Conservation (phyloP, 352 stramenopile species). For the Thraustochytrium sp. region DNA sequence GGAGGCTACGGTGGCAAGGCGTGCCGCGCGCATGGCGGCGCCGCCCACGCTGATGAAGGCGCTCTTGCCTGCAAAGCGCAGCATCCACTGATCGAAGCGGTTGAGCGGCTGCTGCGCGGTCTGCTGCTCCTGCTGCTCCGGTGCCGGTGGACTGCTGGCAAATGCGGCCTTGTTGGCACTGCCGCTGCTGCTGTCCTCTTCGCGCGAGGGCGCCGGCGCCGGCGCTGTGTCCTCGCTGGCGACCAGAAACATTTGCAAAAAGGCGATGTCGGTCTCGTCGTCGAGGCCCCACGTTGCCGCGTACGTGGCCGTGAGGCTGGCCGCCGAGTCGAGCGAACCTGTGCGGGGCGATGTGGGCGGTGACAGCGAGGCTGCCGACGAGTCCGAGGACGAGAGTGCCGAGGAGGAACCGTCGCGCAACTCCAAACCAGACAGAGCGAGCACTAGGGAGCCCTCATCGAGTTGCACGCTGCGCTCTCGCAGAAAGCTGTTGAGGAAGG, state of each 20-base stretch:
- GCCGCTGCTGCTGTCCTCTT: too few species aligned
- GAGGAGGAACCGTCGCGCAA: too few species aligned
- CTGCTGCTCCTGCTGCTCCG: too few species aligned
- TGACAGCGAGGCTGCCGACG: too few species aligned
- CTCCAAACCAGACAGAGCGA: background rate
- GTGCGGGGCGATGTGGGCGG: background rate
- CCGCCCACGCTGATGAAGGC: conserved; percentile 45
- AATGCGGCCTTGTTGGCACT: too few species aligned
- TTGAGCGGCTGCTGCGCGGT: too few species aligned
- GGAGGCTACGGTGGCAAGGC: conserved; percentile 68
- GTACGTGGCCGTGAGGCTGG: background rate
- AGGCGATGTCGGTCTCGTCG: conserved; percentile 11
- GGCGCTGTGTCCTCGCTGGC: background rate
- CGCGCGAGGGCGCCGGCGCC: too few species aligned
- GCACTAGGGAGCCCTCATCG: background rate
- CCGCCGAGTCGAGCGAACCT: background rate
- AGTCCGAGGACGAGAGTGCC: too few species aligned
- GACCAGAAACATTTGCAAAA: background rate
- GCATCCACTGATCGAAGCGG: conserved; percentile 30
- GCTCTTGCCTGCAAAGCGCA: conserved; percentile 25
- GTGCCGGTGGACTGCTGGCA: too few species aligned
- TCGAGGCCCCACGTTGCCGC: background rate
- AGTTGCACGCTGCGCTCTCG: background rate
- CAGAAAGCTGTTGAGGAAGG: background rate
- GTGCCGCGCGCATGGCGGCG: conserved; percentile 74